Evolutionary conservation across 192 early-diverging fungal genomes (phyloP).

Genomic region (Nowakowskiella sp.): DNA sequence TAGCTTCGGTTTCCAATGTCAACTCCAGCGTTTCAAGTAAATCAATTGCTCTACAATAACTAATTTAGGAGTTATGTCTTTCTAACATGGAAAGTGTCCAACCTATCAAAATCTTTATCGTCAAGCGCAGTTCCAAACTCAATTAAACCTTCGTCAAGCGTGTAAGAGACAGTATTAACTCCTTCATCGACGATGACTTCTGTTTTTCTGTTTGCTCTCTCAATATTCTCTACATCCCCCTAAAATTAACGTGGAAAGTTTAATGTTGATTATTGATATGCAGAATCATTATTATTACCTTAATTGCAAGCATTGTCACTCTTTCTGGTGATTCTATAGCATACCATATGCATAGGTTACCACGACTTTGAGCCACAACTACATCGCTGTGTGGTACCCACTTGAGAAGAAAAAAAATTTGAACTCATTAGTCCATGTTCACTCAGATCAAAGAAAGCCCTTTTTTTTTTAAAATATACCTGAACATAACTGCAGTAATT

Average conservation of each 20-base stretch:
- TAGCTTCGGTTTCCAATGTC: slow-evolving; percentile 55
- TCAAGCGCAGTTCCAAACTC: slow-evolving; percentile 60
- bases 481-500: slow-evolving; percentile 57
- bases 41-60: slow-evolving; percentile 38
- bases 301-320: slow-evolving; percentile 60
- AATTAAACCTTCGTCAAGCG: slow-evolving; percentile 58
- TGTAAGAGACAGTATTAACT: slow-evolving; percentile 59
- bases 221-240: slow-evolving; percentile 60
- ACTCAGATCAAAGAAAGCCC: not conserved
- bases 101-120: slow-evolving; percentile 58
- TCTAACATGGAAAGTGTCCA: not conserved
- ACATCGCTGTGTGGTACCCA: slow-evolving; percentile 62
- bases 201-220: slow-evolving; percentile 48
- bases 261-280: not conserved
- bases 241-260: not conserved
- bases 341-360: slow-evolving; percentile 61
- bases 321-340: slow-evolving; percentile 54
- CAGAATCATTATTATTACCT: slow-evolving; percentile 15
- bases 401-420: slow-evolving; percentile 15
- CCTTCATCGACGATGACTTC: slow-evolving; percentile 62
- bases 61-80: not conserved
- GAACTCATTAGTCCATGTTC: not conserved
- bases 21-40: slow-evolving; percentile 53
- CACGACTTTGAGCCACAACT: slow-evolving; percentile 50
- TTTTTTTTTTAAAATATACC: slow-evolving; percentile 12